phyloP scores from a whole-genome alignment of 2,329 filamentous ascomycete species.

The Ascocoryne sarcoides region DNA sequence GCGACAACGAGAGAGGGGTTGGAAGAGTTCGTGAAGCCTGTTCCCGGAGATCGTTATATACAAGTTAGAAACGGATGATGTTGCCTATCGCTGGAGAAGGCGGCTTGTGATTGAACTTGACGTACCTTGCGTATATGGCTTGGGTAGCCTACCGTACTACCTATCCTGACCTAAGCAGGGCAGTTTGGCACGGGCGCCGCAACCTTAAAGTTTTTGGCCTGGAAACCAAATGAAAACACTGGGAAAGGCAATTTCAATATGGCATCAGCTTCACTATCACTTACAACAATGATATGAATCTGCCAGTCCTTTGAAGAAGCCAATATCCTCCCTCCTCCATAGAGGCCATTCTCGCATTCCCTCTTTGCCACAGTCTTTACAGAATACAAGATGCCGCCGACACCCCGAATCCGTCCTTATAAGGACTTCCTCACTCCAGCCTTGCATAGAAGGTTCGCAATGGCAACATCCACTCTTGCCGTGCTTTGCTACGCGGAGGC shows the following conservation, averaged over 20 bases:
- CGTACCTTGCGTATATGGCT: not conserved
- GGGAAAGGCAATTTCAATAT: too few relatives aligned
- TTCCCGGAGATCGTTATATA: not conserved
- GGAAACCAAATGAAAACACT: not conserved
- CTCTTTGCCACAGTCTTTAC: too few relatives aligned
- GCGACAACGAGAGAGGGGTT: too few relatives aligned
- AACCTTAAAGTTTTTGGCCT: too few relatives aligned
- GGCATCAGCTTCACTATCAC: too few relatives aligned
- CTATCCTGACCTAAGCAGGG: not conserved
- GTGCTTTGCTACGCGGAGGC: slow-evolving; percentile 65
- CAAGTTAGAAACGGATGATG: not conserved
- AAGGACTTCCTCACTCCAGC: slow-evolving; percentile 81
- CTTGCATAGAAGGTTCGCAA: slow-evolving; percentile 77
- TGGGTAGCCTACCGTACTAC: not conserved
- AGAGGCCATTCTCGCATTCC: too few relatives aligned
- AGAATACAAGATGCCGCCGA: slow-evolving; percentile 25
- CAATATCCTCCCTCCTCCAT: too few relatives aligned
- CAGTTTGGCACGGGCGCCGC: too few relatives aligned
- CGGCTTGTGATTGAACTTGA: not conserved
- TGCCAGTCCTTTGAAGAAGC: too few relatives aligned
- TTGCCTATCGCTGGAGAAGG: not conserved
- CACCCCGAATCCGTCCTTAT: slow-evolving; percentile 30
- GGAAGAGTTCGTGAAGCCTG: too few relatives aligned
- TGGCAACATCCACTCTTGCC: slow-evolving; percentile 62
- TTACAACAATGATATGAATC: too few relatives aligned